phyloP scores from a whole-genome alignment of 2,329 filamentous ascomycete genomes.

The Scleromitrula shiraiana region DNA sequence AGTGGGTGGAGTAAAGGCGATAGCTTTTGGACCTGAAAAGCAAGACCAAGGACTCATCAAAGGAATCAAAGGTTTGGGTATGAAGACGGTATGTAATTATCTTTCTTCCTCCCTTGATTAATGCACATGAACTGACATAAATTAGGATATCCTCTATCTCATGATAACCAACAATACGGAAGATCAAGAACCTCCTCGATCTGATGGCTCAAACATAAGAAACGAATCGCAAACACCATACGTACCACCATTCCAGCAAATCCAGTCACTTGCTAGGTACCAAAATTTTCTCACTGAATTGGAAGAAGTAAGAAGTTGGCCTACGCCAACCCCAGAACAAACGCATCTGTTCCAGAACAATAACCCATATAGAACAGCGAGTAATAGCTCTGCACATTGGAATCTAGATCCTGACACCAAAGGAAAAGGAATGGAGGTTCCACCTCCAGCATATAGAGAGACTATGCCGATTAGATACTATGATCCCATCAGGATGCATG shows the following conservation, averaged over 20 bases:
- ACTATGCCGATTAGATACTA: not conserved
- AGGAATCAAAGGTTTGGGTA: not conserved
- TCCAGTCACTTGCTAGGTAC: too few species aligned
- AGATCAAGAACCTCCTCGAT: not conserved
- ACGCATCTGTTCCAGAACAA: not conserved
- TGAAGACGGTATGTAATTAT: slow-evolving; percentile 1
- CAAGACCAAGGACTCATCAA: slow-evolving; percentile 7
- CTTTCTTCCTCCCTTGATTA: too few species aligned
- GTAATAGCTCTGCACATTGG: not conserved
- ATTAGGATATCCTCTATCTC: slow-evolving; percentile 6
- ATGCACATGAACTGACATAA: too few species aligned
- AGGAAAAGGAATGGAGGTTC: too few species aligned
- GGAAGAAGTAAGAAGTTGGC: too few species aligned
- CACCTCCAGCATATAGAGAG: not conserved
- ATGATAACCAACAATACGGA: slow-evolving; percentile 5
- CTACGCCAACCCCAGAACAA: not conserved
- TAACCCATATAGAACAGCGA: not conserved
- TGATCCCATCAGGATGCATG: not conserved
- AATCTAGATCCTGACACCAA: not conserved
- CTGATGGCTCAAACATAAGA: too few species aligned
- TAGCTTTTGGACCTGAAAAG: slow-evolving; percentile 1
- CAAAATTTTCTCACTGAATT: too few species aligned
- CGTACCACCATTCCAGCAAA: not conserved
- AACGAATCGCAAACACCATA: not conserved
- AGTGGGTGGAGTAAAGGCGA: not conserved